phyloP scores from a whole-genome alignment of 1,139 yeast species.

The Yamadazyma sp. region DNA sequence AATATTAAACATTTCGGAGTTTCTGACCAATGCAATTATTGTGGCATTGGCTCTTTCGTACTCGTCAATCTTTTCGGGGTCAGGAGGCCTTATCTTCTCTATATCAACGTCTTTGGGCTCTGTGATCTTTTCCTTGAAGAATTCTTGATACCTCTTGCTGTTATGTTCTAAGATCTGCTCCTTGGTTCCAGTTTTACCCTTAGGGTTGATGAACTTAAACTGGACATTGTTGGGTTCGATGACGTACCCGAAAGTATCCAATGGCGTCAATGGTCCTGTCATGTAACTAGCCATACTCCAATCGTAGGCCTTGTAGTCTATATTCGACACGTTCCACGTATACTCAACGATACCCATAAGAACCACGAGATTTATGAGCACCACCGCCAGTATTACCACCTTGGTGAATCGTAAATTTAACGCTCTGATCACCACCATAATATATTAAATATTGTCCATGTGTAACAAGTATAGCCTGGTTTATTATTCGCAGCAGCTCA shows the following conservation, averaged over 20 bases:
- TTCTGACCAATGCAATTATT: slow-evolving; percentile 67
- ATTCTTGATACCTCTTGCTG: slow-evolving; percentile 28
- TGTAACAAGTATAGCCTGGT: not conserved
- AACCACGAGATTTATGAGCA: slow-evolving; percentile 13
- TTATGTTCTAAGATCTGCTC: slow-evolving; percentile 35
- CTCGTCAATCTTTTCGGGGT: slow-evolving; percentile 16
- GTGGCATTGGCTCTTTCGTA: slow-evolving; percentile 70
- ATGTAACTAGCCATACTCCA: not conserved
- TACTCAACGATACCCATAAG: slow-evolving; percentile 11
- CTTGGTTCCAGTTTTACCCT: slow-evolving; percentile 25
- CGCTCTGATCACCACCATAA: slow-evolving; percentile 8
- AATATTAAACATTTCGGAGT: slow-evolving; percentile 54
- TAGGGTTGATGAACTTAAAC: slow-evolving; percentile 33
- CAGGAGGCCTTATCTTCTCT: slow-evolving; percentile 37
- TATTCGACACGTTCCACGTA: slow-evolving; percentile 6
- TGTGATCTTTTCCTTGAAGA: slow-evolving; percentile 31
- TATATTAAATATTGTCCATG: too few species aligned
- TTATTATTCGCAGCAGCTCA: too few species aligned
- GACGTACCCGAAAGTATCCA: slow-evolving; percentile 3
- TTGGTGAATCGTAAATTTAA: slow-evolving; percentile 17
- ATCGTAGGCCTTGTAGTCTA: slow-evolving; percentile 9
- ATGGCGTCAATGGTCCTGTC: not conserved
- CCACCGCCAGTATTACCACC: slow-evolving; percentile 9
- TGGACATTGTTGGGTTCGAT: slow-evolving; percentile 29
- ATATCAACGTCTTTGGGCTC: slow-evolving; percentile 53